Base-by-base conservation (phyloP, 1,139 yeast species). In the Geotrichum australiense region DNA sequence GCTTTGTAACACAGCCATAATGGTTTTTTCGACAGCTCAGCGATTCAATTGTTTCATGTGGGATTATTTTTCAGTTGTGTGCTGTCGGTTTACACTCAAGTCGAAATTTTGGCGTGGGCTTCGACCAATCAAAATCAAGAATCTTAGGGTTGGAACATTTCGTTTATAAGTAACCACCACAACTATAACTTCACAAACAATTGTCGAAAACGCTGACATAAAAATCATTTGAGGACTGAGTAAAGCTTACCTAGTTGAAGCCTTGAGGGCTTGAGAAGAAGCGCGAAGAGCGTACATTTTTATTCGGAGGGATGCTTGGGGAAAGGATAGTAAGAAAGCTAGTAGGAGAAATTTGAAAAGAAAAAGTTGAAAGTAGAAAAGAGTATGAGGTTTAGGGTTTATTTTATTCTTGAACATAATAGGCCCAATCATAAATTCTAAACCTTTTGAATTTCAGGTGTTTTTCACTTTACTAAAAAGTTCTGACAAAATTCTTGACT, bases 241-340 rank as follows among this genome's bases (percentile, higher is more conserved):
- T 18, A 21, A 31, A 12, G 46, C 55, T 41, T 47, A 52, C 56
- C 55, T 50, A 39, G 50, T 47, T 35, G 50, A 43, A 41, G 48
- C 49, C 45, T 42, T 40, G 24, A 36, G 39, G 39, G 55, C 50
- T 37, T 56, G 49, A 47, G 53, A 52, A 44, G 54, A 53, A 50
- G 58, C 41, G 42, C 59, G 58, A 50, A 56, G 53, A 41, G 59
- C 57, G 45, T 53, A 53, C 59, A 56, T 56, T 40, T 33, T 44
- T 47, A 30, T 11, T 23, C 21, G 32, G 18, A 20, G 11, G 16
- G 40, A 15, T 21, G 34, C 29, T 23, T 20, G 14, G 36, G 10
- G 22, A 30, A 32, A 24, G 28, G 41, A 22, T 20, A 26, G 18
- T 23, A 37, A 22, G 33, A 31, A 20, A 27, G 34, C 27, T 19